Evolutionary conservation across 202 grass and related monocot genomes (phyloP), one percentile per base, ranked within the genome.

Genomic region (Carex sylvatica): DNA sequence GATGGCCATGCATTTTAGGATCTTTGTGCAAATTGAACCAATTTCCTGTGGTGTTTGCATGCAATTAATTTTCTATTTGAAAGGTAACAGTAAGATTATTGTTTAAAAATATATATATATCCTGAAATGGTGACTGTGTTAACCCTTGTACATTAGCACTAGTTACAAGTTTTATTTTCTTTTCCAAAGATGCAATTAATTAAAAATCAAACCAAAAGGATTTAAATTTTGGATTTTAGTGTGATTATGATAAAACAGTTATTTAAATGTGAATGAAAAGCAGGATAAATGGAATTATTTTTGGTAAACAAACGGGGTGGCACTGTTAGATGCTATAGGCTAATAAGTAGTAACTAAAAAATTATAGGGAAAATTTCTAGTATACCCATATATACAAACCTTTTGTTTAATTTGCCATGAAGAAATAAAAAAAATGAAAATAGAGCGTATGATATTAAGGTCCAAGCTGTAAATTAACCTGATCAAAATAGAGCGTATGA

Each of bases 141-240:
- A 9, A 76, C 51, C 19, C 20, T 76, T 11, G 7, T 76, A 35
- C 72, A 55, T 1, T 12, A 56, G 24, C 26, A 51, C 19, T 26
- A 14, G 10, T 56, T 76, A 38, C 16, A 59, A 36, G 7, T 77
- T 16, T 9, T 33, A 33, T 76, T 47, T 42, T 22, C 68, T 59
- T 59, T 59, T 19, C 55, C 55, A n/a, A 18, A 18, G 16, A 56
- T 38, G 65, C 13, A 35, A 38, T 38, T 38, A 8, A 38, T 36
- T 67, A 19, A 70, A 44, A 51, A 72, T 44, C 69, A 72, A 72
- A 51, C 20, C 42, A 42, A 72, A 72, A 72, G 6, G 20, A 72
- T 51, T 68, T 23, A 72, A 51, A 2, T 20, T 28, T 59, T 77
- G 74, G 52, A 38, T 77, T 35, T 35, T 16, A 58, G 26, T 58